Conservation (phyloP, 1,284 basidiomycete species). For the Ustilago loliicola region DNA sequence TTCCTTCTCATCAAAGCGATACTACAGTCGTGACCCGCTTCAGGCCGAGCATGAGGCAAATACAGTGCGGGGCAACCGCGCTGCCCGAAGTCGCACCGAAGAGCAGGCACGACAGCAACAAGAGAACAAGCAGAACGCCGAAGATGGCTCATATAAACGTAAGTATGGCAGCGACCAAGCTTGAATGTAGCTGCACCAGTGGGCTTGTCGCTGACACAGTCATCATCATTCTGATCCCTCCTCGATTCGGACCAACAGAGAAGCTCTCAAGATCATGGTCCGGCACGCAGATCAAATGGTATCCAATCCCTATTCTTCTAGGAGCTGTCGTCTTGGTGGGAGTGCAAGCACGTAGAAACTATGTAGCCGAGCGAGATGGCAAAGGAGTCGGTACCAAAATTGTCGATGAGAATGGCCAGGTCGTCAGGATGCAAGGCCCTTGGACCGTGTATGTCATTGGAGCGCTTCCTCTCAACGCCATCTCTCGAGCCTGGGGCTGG, state of each 20-base stretch:
- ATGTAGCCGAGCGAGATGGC: slow-evolving; percentile 67
- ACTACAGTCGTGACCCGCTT: slow-evolving; percentile 57
- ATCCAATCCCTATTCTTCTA: slow-evolving; percentile 90
- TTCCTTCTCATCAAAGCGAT: slow-evolving; percentile 14
- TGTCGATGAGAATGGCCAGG: slow-evolving; percentile 76
- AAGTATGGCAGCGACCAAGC: neutral
- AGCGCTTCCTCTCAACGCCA: slow-evolving; percentile 90
- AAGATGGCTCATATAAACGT: slow-evolving; percentile 24
- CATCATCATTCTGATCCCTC: neutral
- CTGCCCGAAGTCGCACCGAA: slow-evolving; percentile 38
- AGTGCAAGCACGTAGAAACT: slow-evolving; percentile 79
- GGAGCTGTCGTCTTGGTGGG: slow-evolving; percentile 66
- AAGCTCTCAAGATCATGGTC: slow-evolving; percentile 80
- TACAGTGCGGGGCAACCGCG: slow-evolving; percentile 64
- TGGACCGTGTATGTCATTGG: slow-evolving; percentile 98
- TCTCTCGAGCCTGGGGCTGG: slow-evolving; percentile 96
- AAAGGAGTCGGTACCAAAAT: slow-evolving; percentile 63
- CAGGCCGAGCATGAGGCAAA: slow-evolving; percentile 62
- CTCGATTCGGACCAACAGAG: slow-evolving; percentile 2
- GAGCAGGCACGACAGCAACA: slow-evolving; percentile 27
- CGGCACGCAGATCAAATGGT: slow-evolving; percentile 92
- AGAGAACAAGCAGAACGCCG: slow-evolving; percentile 16
- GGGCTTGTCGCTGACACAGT: neutral
- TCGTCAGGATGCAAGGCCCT: slow-evolving; percentile 83
- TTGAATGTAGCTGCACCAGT: neutral